Conservation (phyloP, 176 grass and related monocot genomes). For the Hyparrhenia diplandra region DNA sequence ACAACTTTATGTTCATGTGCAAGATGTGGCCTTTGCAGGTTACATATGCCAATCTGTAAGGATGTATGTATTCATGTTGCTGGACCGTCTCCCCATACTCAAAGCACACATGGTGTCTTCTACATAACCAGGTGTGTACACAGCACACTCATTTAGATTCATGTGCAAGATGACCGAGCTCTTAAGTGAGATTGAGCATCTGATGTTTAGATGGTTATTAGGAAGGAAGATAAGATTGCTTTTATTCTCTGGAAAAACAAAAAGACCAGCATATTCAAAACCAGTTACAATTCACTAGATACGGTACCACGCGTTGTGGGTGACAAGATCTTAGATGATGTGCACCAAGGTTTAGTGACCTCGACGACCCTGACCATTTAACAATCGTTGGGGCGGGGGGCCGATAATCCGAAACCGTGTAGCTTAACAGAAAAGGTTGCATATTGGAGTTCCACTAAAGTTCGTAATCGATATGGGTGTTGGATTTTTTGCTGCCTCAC, state of each 20-base stretch:
- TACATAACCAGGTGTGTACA: conserved; percentile 32
- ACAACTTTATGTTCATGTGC: conserved; percentile 10
- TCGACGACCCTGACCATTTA: conserved; percentile 15
- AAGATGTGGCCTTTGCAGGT: conserved; percentile 37
- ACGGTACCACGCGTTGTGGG: not conserved
- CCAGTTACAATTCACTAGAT: not conserved
- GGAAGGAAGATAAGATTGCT: conserved; percentile 18
- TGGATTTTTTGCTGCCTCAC: conserved; percentile 24
- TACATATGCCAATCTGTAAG: not conserved
- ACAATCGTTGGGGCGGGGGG: not conserved
- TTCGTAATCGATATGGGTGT: conserved; percentile 13
- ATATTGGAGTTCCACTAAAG: conserved; percentile 1
- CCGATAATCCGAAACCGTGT: not conserved
- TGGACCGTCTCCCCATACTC: conserved; percentile 6
- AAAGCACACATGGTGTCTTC: not conserved
- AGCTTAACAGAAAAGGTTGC: not conserved
- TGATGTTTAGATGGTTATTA: conserved; percentile 26
- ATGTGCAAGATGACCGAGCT: conserved; percentile 20
- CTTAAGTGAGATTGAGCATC: conserved; percentile 14
- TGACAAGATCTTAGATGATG: conserved; percentile 25
- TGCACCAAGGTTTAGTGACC: not conserved
- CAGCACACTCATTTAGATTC: not conserved
- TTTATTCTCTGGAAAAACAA: conserved; percentile 21
- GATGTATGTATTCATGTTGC: conserved; percentile 8
- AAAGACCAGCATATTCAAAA: conserved; percentile 4